A percentile compares a stretch with the other conserved stretches of the same genome.
Evolutionary conservation across 129 eudicot species (phyloP).

Genomic region (Flaveria linearis): DNA sequence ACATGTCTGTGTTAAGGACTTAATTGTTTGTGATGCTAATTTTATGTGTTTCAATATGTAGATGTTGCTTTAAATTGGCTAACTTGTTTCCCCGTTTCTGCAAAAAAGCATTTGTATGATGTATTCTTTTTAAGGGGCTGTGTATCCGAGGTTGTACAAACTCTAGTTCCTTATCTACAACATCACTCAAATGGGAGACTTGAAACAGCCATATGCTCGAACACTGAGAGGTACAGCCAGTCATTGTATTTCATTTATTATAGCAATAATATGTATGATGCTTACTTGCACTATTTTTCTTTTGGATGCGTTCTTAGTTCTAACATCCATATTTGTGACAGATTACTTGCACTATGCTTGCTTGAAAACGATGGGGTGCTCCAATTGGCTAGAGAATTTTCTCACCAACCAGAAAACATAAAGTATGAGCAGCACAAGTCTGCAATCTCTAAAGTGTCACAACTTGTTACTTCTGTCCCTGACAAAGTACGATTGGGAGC

Average conservation of each 20-base stretch:
- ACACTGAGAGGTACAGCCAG: constrained; percentile 71
- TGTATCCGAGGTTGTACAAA: constrained; percentile 63
- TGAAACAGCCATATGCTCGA: constrained; percentile 52
- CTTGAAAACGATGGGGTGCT: constrained; percentile 72
- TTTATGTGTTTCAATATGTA: constrained; percentile 33
- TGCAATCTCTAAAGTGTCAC: constrained; percentile 56
- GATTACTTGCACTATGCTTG: constrained; percentile 77
- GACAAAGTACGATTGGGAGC: constrained; percentile 78
- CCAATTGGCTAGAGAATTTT: constrained; percentile 56
- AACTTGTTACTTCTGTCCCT: constrained; percentile 83
- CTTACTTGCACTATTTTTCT: not conserved
- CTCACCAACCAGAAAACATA: constrained; percentile 39
- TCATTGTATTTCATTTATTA: not conserved
- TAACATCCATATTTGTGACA: constrained; percentile 27
- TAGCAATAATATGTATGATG: not conserved
- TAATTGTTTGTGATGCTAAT: constrained; percentile 29
- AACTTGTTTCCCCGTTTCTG: constrained; percentile 76
- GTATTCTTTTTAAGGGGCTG: constrained; percentile 66
- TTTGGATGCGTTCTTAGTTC: not conserved
- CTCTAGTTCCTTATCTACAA: constrained; percentile 71
- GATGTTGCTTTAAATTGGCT: constrained; percentile 90
- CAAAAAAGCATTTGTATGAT: constrained; percentile 73
- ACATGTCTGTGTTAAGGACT: not conserved
- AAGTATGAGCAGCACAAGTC: constrained; percentile 43
- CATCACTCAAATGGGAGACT: constrained; percentile 41